phyloP scores from a whole-genome alignment of 371 early-diverging fungal species.

The Apophysomyces elegans region DNA sequence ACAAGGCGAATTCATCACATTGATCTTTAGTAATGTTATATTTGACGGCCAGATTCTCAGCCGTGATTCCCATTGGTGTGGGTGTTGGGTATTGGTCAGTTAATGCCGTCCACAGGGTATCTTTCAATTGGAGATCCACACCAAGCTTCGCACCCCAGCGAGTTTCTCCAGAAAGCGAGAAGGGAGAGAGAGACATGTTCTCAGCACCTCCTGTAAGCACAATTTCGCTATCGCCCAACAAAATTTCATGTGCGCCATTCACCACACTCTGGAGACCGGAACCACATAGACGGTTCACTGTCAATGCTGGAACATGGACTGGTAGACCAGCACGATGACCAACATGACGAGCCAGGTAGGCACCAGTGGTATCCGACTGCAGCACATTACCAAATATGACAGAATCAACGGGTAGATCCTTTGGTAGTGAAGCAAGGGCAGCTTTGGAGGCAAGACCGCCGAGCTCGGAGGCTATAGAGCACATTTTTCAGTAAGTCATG shows the following conservation, averaged over 20 bases:
- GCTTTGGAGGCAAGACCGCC: slow-evolving; percentile 93
- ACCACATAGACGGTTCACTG: slow-evolving; percentile 95
- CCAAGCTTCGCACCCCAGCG: slow-evolving; percentile 92
- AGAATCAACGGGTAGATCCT: slow-evolving; percentile 77
- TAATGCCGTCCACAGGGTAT: slow-evolving; percentile 84
- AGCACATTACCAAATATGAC: slow-evolving; percentile 96
- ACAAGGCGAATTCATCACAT: slow-evolving; percentile 88
- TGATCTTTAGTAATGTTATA: slow-evolving; percentile 82
- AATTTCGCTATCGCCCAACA: slow-evolving; percentile 80
- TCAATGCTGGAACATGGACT: slow-evolving; percentile 83
- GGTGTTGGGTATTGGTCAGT: slow-evolving; percentile 86
- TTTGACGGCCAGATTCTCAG: slow-evolving; percentile 91
- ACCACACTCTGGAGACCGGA: slow-evolving; percentile 96
- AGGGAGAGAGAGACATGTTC: slow-evolving; percentile 94
- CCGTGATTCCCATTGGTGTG: slow-evolving; percentile 96
- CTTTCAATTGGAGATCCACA: slow-evolving; percentile 85
- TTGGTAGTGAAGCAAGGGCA: slow-evolving; percentile 78
- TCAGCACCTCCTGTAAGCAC: slow-evolving; percentile 94
- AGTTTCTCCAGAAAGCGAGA: slow-evolving; percentile 71
- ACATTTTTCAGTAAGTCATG: neutral
- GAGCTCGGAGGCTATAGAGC: slow-evolving; percentile 76
- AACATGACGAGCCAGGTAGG: slow-evolving; percentile 93
- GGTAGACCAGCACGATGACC: slow-evolving; percentile 88
- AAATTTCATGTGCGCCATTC: slow-evolving; percentile 91
- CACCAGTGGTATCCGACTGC: slow-evolving; percentile 83